Conservation (phyloP, 176 grass and related monocot species). For the Avena sativa region DNA sequence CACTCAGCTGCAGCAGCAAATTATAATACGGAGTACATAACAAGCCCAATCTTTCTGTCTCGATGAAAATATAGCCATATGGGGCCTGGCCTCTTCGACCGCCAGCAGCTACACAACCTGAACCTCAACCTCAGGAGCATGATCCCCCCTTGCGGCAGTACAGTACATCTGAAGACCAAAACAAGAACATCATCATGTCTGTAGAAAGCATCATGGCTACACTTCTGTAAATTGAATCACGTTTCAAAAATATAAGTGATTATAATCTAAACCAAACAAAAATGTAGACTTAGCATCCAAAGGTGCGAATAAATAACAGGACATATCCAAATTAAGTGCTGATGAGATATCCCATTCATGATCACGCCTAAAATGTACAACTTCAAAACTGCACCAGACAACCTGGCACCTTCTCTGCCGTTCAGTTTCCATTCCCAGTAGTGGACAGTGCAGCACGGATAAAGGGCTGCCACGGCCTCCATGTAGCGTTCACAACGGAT, state of each 20-base stretch:
- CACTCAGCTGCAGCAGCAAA: conserved; percentile 1
- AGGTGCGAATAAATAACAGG: conserved; percentile 30
- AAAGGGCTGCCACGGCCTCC: neutral
- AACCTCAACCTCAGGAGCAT: conserved; percentile 17
- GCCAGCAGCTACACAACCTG: conserved; percentile 12
- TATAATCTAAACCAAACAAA: conserved; percentile 36
- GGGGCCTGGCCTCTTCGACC: neutral
- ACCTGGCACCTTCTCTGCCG: conserved; percentile 27
- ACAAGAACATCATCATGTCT: conserved; percentile 47
- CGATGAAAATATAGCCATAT: neutral
- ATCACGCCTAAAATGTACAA: conserved; percentile 16
- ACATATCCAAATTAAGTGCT: conserved; percentile 32
- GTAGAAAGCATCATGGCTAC: conserved; percentile 36
- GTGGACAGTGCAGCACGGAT: neutral
- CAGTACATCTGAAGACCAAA: conserved; percentile 56
- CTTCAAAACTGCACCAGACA: conserved; percentile 49
- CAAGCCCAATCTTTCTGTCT: neutral
- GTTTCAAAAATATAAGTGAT: conserved; percentile 1
- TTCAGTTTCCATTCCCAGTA: conserved; percentile 17
- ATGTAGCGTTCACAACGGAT: conserved; percentile 12
- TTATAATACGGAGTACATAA: neutral
- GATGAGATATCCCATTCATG: conserved; percentile 37
- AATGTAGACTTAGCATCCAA: conserved; percentile 33
- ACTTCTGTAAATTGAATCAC: conserved; percentile 33
- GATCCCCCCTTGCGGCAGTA: conserved; percentile 39